These are phyloP conservation scores for Whalleya microplaca DNA, from an alignment of 2,329 filamentous ascomycete species.

Conservation along the genomic window DNA sequence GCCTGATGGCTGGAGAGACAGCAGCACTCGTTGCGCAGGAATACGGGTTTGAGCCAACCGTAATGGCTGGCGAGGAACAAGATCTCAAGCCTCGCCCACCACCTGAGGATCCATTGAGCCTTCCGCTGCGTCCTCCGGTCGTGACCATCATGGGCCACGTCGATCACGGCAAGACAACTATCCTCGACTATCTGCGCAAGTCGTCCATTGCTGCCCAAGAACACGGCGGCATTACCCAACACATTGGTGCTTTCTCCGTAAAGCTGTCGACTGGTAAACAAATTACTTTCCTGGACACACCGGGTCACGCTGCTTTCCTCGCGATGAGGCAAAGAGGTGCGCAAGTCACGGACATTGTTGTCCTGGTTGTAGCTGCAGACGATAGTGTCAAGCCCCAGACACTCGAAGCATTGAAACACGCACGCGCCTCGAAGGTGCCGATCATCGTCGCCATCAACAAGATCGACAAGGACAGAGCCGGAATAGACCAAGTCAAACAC, in stretches of 20 bases:
- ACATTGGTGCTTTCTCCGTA: conserved; percentile 97
- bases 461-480: conserved; percentile 83
- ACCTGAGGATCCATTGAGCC: conserved; percentile 65
- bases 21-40: conserved; percentile 89
- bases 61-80: conserved; percentile 66
- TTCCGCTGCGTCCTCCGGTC: conserved; percentile 83
- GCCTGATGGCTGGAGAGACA: conserved; percentile 87
- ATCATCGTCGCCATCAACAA: conserved; percentile 99
- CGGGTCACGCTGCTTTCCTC: conserved; percentile 93
- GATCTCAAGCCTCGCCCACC: conserved; percentile 75
- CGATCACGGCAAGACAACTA: conserved; percentile 96
- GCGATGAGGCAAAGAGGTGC: conserved; percentile 95
- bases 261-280: conserved; percentile 81
- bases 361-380: conserved; percentile 93
- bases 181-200: conserved; percentile 90
- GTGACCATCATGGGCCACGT: conserved; percentile 99
- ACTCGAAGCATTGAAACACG: conserved; percentile 93
- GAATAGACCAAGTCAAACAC: conserved; percentile 81
- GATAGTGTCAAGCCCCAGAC: conserved; percentile 98
- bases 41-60: conserved; percentile 86
- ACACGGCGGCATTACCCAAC: conserved; percentile 96
- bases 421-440: conserved; percentile 81
- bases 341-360: conserved; percentile 94
- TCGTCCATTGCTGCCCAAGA: conserved; percentile 90
- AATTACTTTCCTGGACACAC: conserved; percentile 96